These are phyloP conservation scores for Tolypocladium nubicola DNA, from an alignment of 2,329 filamentous ascomycete species.

Conservation along the genomic window DNA sequence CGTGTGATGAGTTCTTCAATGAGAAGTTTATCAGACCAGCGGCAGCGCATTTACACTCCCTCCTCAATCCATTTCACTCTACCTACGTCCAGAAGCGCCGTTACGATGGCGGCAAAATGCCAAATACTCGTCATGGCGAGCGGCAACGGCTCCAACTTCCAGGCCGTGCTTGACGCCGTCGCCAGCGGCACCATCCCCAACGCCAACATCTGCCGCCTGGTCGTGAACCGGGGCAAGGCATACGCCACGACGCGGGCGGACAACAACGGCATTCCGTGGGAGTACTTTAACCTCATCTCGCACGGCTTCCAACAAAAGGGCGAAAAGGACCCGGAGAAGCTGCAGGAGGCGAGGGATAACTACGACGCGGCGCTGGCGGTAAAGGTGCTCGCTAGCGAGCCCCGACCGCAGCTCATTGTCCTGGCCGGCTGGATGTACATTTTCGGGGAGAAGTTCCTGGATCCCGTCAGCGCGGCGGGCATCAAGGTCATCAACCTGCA, in stretches of 20 bases:
- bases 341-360: slow-evolving; percentile 47
- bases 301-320: slow-evolving; percentile 50
- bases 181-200: slow-evolving; percentile 26
- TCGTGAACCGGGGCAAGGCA: slow-evolving; percentile 39
- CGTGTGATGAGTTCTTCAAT: neutral
- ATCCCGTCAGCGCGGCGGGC: slow-evolving; percentile 49
- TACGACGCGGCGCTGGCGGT: slow-evolving; percentile 70
- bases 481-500: slow-evolving; percentile 76
- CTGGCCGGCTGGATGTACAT: slow-evolving; percentile 87
- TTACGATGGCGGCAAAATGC: slow-evolving; percentile 13
- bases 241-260: slow-evolving; percentile 30
- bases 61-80: neutral
- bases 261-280: slow-evolving; percentile 42
- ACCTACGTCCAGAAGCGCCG: neutral
- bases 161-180: slow-evolving; percentile 53
- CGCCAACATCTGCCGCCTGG: slow-evolving; percentile 33
- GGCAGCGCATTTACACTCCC: neutral
- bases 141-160: slow-evolving; percentile 67
- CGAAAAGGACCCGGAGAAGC: slow-evolving; percentile 46
- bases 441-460: slow-evolving; percentile 58
- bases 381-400: slow-evolving; percentile 43
- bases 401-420: slow-evolving; percentile 63
- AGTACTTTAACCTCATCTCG: slow-evolving; percentile 71
- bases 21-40: neutral
- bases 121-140: slow-evolving; percentile 60